Evolutionary conservation across 805 yeast genomes (phyloP), one percentile per base, ranked within the genome.

Genomic region (Yarrowia sp.): DNA sequence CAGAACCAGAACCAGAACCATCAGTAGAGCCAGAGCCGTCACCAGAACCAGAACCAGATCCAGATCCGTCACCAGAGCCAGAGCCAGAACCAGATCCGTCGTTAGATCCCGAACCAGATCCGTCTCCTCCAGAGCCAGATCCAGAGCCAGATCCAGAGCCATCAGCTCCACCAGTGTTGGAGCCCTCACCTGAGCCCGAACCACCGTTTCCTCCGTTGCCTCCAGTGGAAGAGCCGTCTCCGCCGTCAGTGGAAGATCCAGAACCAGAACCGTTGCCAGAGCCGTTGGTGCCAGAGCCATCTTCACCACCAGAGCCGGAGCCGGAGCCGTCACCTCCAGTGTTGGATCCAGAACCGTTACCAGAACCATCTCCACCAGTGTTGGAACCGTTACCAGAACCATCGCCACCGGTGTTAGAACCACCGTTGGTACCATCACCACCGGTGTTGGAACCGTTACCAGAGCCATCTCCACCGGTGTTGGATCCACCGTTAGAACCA

Each of bases 131-230:
- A 34, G 55, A 17, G n/a, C 40, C 55, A 12, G 55, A 34, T 2
- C 40, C 53, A 30, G 53, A n/a, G 38, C 39, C 53, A 49, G 53
- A 9, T 10, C 49, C 49, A 44, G 49, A 44, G 33, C 46, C 42
- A 12, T 12, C n/a, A n/a, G n/a, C n/a, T n/a, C n/a, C n/a, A 13
- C 42, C 42, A 15, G 43, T 5, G 30, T 7, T 7, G 30, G 30
- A 5, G 30, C 30, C 30, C 3, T 24, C 30, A 24, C 30, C 30
- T 5, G 30, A 24, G 3, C 30, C 30, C 6, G 30, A 24, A 24
- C 30, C 30, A 24, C 30, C 30, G 30, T 7, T 24, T 24, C 30
- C 30, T 24, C 30, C 30, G 30, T 24, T 24, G 30, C 30, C 30
- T 24, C 30, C 30, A 24, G 30, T 24, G 30, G 30, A 24, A 24